A percentile compares a stretch with the other conserved stretches of the same genome.
Evolutionary conservation across 2,329 filamentous ascomycete species (phyloP).

Genomic region (Alternaria alternata): DNA sequence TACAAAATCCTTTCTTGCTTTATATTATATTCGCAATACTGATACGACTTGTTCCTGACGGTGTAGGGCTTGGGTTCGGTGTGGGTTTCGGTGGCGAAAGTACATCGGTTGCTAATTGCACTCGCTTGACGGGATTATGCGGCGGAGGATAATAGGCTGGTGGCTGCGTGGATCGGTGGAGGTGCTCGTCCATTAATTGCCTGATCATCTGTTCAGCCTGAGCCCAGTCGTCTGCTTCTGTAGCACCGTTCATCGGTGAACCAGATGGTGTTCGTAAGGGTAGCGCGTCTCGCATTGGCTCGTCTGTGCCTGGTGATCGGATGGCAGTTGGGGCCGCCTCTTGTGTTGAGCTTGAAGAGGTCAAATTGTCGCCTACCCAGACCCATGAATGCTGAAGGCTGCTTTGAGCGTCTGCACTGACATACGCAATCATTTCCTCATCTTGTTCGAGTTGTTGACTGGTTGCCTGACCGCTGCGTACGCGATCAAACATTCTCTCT

Average conservation of each 20-base stretch:
- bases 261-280: slow-evolving; percentile 60
- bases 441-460: slow-evolving; percentile 66
- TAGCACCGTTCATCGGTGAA: slow-evolving; percentile 64
- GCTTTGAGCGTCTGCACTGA: slow-evolving; percentile 85
- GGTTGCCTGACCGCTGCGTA: slow-evolving; percentile 53
- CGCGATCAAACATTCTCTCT: slow-evolving; percentile 67
- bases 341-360: slow-evolving; percentile 10
- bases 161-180: slow-evolving; percentile 35
- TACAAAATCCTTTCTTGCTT: slow-evolving; percentile 5
- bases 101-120: slow-evolving; percentile 43
- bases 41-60: slow-evolving; percentile 54
- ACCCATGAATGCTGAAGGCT: slow-evolving; percentile 82
- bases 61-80: slow-evolving; percentile 33
- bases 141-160: slow-evolving; percentile 46
- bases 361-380: slow-evolving; percentile 66
- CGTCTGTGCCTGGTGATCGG: slow-evolving; percentile 31
- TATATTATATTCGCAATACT: slow-evolving; percentile 57
- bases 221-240: slow-evolving; percentile 84
- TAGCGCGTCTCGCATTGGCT: slow-evolving; percentile 51
- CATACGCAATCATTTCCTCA: slow-evolving; percentile 87
- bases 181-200: slow-evolving; percentile 61
- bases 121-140: slow-evolving; percentile 50
- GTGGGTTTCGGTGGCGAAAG: slow-evolving; percentile 29
- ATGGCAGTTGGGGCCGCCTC: slow-evolving; percentile 12
- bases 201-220: slow-evolving; percentile 71